Evolutionary conservation across 306 rosid species (phyloP).

Genomic region (Leucaena leucocephala): DNA sequence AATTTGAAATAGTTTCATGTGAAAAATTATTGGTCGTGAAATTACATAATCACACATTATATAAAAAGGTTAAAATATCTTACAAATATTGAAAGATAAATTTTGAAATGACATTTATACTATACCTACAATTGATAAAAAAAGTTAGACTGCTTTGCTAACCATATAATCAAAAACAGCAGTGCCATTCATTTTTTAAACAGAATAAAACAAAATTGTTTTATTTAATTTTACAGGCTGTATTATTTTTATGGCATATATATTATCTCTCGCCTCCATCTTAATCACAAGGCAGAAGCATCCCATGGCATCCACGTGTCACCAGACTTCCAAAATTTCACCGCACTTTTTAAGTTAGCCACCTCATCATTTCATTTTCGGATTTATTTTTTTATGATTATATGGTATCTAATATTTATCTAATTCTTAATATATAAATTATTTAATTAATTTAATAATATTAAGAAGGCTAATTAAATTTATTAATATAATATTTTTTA

Average conservation of each 20-base stretch:
- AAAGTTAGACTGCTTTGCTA: neutral
- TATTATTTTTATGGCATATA: too few relatives aligned
- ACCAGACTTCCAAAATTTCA: slow-evolving; percentile 21
- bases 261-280: neutral
- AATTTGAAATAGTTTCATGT: too few relatives aligned
- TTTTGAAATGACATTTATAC: neutral
- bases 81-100: neutral
- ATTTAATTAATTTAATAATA: too few relatives aligned
- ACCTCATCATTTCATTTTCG: slow-evolving; percentile 34
- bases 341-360: slow-evolving; percentile 35
- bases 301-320: slow-evolving; percentile 43
- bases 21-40: neutral
- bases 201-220: too few relatives aligned
- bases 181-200: neutral
- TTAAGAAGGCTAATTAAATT: too few relatives aligned
- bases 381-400: too few relatives aligned
- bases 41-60: neutral
- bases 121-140: neutral
- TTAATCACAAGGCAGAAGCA: slow-evolving; percentile 11
- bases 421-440: too few relatives aligned
- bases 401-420: too few relatives aligned
- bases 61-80: neutral
- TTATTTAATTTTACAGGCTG: neutral
- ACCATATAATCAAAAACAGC: too few relatives aligned
- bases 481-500: too few relatives aligned